phyloP scores from a whole-genome alignment of 202 grass and related monocot genomes.

The Carex arenaria region DNA sequence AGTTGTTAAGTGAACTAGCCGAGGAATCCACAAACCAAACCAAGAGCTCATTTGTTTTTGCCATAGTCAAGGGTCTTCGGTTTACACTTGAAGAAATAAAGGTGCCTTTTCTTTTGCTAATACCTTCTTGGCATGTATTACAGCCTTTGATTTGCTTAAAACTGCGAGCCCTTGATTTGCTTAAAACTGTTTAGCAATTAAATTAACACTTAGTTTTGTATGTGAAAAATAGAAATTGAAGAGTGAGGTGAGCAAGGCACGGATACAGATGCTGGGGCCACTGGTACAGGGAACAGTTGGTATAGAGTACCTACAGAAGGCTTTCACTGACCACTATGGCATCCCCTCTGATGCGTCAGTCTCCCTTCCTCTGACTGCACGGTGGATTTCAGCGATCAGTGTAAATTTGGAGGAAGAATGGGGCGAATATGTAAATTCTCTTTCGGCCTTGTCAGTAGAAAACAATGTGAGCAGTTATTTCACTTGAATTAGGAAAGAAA shows the following conservation, averaged over 20 bases:
- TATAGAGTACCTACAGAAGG: constrained; percentile 84
- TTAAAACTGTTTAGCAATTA: neutral
- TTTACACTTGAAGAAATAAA: constrained; percentile 89
- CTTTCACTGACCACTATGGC: constrained; percentile 65
- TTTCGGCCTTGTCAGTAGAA: constrained; percentile 40
- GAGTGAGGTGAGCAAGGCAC: constrained; percentile 70
- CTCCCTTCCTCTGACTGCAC: constrained; percentile 42
- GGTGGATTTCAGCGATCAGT: constrained; percentile 46
- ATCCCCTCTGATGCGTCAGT: constrained; percentile 36
- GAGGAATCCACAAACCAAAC: constrained; percentile 35
- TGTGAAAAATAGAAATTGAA: constrained; percentile 58
- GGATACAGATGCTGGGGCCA: constrained; percentile 67
- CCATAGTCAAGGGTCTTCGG: constrained; percentile 63
- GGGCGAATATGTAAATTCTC: constrained; percentile 47
- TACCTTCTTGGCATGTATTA: neutral
- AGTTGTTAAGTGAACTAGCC: constrained; percentile 57
- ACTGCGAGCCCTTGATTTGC: neutral
- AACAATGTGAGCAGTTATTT: constrained; percentile 48
- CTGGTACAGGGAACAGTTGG: constrained; percentile 75
- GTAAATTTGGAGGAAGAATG: constrained; percentile 57
- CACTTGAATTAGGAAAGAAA: neutral
- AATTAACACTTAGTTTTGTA: constrained; percentile 3
- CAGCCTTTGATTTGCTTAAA: neutral
- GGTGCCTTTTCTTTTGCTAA: constrained; percentile 27
- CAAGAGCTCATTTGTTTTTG: constrained; percentile 55